These are phyloP conservation scores for Aureobasidium mangrovei DNA, from an alignment of 2,329 filamentous ascomycete species.

Conservation along the genomic window DNA sequence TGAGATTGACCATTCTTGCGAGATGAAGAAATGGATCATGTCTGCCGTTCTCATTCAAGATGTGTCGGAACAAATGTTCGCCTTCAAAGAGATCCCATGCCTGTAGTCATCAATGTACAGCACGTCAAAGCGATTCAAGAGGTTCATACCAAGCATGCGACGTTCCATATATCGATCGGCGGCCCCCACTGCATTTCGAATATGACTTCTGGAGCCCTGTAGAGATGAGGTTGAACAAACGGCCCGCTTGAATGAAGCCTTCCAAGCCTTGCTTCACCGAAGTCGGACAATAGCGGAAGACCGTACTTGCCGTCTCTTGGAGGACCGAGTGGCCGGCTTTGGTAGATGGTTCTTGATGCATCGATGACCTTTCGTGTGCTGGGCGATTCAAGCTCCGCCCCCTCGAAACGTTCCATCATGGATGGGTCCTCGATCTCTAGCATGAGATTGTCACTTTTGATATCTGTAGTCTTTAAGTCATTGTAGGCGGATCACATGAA, in stretches of 20 bases:
- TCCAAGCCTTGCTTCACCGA: constrained; percentile 18
- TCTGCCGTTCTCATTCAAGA: neutral
- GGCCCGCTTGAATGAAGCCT: neutral
- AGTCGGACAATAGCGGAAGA: constrained; percentile 19
- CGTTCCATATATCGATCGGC: constrained; percentile 27
- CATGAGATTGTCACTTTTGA: constrained; percentile 19
- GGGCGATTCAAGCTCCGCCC: constrained; percentile 15
- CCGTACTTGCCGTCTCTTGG: constrained; percentile 14
- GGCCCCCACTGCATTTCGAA: constrained; percentile 25
- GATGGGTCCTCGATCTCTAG: constrained; percentile 18
- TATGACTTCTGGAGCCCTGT: constrained; percentile 26
- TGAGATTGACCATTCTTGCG: constrained; percentile 19
- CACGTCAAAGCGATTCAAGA: too few relatives aligned
- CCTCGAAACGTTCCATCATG: constrained; percentile 17
- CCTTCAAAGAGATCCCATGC: neutral
- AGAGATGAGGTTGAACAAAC: constrained; percentile 20
- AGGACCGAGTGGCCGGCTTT: constrained; percentile 15
- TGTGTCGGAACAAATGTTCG: neutral
- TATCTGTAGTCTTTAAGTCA: too few relatives aligned
- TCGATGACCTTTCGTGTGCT: constrained; percentile 18
- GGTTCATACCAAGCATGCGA: constrained; percentile 23
- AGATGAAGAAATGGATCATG: constrained; percentile 11
- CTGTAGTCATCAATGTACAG: neutral
- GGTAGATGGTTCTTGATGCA: constrained; percentile 17
- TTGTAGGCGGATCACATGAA: too few relatives aligned